These are phyloP conservation scores for Trichoderma parareesei DNA, from an alignment of 495 filamentous ascomycete genomes.

Conservation along the genomic window DNA sequence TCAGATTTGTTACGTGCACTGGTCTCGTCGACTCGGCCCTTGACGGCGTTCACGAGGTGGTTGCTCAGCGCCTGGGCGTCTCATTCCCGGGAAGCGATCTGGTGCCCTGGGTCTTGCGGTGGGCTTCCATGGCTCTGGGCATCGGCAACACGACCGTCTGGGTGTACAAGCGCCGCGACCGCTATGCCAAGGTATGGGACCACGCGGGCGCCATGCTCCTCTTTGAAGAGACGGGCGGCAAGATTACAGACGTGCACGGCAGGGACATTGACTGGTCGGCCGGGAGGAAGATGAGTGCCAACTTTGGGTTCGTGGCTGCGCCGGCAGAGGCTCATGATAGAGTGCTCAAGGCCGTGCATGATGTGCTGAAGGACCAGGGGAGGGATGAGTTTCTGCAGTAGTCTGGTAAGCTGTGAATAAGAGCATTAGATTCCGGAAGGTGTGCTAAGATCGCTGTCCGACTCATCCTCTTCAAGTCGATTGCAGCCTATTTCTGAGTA, in stretches of 20 bases:
- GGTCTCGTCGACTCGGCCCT: constrained; percentile 32
- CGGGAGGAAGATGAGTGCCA: constrained; percentile 38
- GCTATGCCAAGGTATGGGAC: constrained; percentile 62
- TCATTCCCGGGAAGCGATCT: constrained; percentile 47
- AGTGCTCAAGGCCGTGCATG: constrained; percentile 28
- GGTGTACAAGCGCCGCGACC: constrained; percentile 43
- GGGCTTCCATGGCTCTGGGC: constrained; percentile 52
- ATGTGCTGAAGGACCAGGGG: constrained; percentile 25
- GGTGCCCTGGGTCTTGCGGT: constrained; percentile 57
- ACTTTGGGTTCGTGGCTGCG: constrained; percentile 43
- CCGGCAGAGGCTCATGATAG: constrained; percentile 25
- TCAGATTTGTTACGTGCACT: constrained; percentile 33
- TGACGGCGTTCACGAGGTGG: constrained; percentile 34
- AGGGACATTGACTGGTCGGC: constrained; percentile 38
- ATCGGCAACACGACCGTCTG: constrained; percentile 54
- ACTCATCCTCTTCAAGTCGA: no score
- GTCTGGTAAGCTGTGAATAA: not conserved
- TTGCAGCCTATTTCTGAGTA: constrained; percentile 13
- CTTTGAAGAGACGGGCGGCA: constrained; percentile 55
- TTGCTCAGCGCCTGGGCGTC: constrained; percentile 40
- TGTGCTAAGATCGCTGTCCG: no score
- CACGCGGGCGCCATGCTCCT: constrained; percentile 63
- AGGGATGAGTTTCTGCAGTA: constrained; percentile 22
- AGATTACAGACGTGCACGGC: constrained; percentile 54
- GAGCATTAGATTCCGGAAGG: no score